These are phyloP conservation scores for Hypsizygus marmoreus DNA, from an alignment of 768 basidiomycete genomes.

Conservation along the genomic window DNA sequence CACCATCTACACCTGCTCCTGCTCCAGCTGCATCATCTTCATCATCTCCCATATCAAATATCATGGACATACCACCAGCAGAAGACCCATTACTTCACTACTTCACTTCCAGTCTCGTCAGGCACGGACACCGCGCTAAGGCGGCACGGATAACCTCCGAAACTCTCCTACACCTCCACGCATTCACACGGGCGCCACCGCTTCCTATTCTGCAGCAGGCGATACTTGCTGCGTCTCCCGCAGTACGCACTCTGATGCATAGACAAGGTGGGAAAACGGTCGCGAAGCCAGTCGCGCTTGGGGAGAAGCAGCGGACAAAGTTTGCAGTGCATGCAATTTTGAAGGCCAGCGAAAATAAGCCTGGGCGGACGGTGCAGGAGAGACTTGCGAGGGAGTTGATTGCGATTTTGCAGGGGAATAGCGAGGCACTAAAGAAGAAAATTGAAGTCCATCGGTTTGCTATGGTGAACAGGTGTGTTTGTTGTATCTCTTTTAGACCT, in stretches of 20 bases:
- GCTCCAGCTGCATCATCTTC: conserved; percentile 3
- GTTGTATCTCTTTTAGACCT: neutral
- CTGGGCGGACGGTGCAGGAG: conserved; percentile 62
- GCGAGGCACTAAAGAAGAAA: conserved; percentile 60
- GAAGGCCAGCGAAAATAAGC: conserved; percentile 54
- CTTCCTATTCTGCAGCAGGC: conserved; percentile 80
- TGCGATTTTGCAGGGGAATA: conserved; percentile 63
- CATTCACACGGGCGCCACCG: conserved; percentile 75
- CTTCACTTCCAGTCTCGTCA: conserved; percentile 62
- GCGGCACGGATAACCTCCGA: conserved; percentile 57
- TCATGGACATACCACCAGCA: conserved; percentile 67
- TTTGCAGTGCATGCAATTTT: conserved; percentile 75
- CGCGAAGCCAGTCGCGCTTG: conserved; percentile 68
- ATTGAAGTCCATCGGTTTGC: conserved; percentile 65
- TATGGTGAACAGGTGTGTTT: conserved; percentile 74
- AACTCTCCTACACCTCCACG: conserved; percentile 73
- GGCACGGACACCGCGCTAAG: conserved; percentile 63
- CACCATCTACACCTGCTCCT: conserved; percentile 8
- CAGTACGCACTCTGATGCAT: conserved; percentile 60
- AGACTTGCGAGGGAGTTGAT: conserved; percentile 82
- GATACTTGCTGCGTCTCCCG: conserved; percentile 66
- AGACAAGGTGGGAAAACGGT: conserved; percentile 67
- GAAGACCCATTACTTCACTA: conserved; percentile 75
- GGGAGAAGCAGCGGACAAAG: conserved; percentile 76
- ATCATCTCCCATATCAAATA: conserved; percentile 2